Conservation (phyloP, 495 filamentous ascomycete genomes). For the Trichoderma asperelloides region DNA sequence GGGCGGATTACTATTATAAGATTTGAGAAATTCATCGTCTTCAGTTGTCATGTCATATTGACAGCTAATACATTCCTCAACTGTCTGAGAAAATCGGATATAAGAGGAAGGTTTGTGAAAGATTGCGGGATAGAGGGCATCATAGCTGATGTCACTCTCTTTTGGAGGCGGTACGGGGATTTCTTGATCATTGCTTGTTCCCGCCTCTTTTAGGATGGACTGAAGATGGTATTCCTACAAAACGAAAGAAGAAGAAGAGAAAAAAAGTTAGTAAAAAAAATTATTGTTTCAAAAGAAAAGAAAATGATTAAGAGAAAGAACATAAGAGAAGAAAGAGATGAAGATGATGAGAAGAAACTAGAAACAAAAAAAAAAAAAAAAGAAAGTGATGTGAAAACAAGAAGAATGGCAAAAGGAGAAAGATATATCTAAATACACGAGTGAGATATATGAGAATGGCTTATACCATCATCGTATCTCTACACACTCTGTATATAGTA, state of each 20-base stretch:
- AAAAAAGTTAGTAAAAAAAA: slow-evolving; percentile 23
- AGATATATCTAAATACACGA: not conserved
- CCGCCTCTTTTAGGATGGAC: slow-evolving; percentile 73
- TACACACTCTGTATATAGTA: not conserved
- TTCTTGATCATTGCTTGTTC: slow-evolving; percentile 59
- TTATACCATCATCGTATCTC: not conserved
- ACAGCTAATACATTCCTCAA: slow-evolving; percentile 78
- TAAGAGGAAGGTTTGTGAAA: slow-evolving; percentile 84
- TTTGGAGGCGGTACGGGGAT: slow-evolving; percentile 79
- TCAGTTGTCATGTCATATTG: slow-evolving; percentile 89
- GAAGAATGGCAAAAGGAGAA: not conserved
- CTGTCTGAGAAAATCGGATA: slow-evolving; percentile 95
- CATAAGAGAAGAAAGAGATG: not conserved
- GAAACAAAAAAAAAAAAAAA: not conserved
- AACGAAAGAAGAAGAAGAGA: not conserved
- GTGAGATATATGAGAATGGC: not conserved
- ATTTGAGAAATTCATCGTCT: slow-evolving; percentile 75
- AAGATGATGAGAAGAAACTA: not conserved
- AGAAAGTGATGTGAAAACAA: not conserved
- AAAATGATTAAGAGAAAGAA: not conserved
- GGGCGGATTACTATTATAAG: slow-evolving; percentile 68
- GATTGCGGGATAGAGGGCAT: slow-evolving; percentile 67
- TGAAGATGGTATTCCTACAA: slow-evolving; percentile 96
- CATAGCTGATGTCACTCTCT: slow-evolving; percentile 74
- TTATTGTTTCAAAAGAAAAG: not conserved